Conservation (phyloP, 108 stramenopile genomes). For the Cyclotella cryptica region DNA sequence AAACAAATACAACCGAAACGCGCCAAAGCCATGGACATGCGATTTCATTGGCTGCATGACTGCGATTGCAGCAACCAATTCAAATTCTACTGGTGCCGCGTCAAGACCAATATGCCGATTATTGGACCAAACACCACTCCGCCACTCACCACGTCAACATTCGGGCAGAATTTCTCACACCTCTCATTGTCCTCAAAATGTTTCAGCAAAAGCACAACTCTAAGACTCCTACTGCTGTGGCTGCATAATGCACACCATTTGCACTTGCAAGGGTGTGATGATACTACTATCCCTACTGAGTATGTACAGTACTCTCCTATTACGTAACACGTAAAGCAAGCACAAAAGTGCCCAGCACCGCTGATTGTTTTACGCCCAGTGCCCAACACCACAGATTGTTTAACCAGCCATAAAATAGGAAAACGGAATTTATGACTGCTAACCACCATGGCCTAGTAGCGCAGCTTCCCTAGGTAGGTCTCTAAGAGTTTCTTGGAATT, state of each 20-base stretch:
- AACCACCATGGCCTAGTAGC: too few species aligned
- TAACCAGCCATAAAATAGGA: too few species aligned
- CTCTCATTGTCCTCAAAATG: not conserved
- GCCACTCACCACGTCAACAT: not conserved
- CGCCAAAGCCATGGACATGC: conserved; percentile 10
- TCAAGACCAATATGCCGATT: not conserved
- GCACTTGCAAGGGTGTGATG: not conserved
- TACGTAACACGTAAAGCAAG: too few species aligned
- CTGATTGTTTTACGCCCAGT: too few species aligned
- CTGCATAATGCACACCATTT: too few species aligned
- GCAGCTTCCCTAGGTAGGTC: too few species aligned
- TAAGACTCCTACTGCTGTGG: not conserved
- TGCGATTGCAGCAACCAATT: not conserved
- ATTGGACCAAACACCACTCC: not conserved
- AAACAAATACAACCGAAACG: not conserved
- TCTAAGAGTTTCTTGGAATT: too few species aligned
- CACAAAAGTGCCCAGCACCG: too few species aligned
- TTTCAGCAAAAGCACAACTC: not conserved
- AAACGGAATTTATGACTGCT: too few species aligned
- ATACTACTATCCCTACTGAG: not conserved
- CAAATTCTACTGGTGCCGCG: not conserved
- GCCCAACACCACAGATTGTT: too few species aligned
- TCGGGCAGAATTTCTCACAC: not conserved
- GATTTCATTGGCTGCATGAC: conserved; percentile 5
- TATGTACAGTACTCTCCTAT: not conserved